Evolutionary conservation across 2,329 filamentous ascomycete genomes (phyloP).

Genomic region (Alternaria conjuncta): DNA sequence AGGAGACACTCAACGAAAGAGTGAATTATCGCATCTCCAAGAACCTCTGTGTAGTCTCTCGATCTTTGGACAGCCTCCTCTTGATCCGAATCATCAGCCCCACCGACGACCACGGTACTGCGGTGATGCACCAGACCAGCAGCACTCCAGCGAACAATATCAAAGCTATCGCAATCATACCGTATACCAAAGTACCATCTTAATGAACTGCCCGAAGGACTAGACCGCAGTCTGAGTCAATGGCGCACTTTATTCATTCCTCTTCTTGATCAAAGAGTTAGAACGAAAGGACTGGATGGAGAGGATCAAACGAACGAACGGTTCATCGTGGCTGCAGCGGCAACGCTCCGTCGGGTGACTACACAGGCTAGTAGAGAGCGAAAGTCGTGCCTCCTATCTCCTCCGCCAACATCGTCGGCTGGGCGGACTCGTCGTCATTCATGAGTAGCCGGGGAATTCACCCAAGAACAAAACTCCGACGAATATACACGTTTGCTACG

Average conservation of each 20-base stretch:
- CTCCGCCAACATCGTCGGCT: conserved; percentile 29
- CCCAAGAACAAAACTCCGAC: not conserved
- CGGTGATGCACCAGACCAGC: not conserved
- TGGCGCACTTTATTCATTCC: not conserved
- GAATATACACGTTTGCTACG: not conserved
- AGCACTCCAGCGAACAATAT: not conserved
- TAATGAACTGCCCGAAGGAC: not conserved
- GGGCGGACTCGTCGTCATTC: conserved; percentile 32
- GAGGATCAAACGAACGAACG: conserved; percentile 22
- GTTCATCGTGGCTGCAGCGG: too few species aligned
- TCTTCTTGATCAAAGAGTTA: not conserved
- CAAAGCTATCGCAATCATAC: not conserved
- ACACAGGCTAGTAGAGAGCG: conserved; percentile 50
- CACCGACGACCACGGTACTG: not conserved
- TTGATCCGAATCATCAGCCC: not conserved
- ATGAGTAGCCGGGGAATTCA: not conserved
- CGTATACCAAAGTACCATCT: not conserved
- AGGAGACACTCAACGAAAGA: not conserved
- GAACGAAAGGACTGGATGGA: not conserved
- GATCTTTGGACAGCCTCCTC: not conserved
- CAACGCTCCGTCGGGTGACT: conserved; percentile 59
- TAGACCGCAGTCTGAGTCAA: not conserved
- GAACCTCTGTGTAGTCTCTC: not conserved
- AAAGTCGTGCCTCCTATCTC: conserved; percentile 57
- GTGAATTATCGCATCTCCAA: not conserved